Evolutionary conservation across 345 rosid species (phyloP), one percentile per base, ranked within the genome.

Genomic region (Odontarrhena argentea): DNA sequence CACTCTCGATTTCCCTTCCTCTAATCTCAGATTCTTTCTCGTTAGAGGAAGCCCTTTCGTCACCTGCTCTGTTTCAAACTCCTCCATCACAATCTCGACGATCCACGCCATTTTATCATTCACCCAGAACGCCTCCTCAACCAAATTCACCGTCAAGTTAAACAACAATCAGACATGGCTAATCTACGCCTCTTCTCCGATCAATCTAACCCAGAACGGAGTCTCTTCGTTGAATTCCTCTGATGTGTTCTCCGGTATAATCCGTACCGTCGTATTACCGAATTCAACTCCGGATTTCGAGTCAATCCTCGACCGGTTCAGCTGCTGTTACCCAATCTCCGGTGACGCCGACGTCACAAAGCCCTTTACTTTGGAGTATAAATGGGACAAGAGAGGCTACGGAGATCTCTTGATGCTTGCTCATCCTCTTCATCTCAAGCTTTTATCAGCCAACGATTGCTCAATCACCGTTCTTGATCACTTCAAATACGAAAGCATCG

Each of bases 371-470:
- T 53, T 94, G 32, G 91, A 88, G 67, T 94, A 91, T 55, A 82
- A 82, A 55, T 94, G 93, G 91, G 89, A 83, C 59, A 94, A 85
- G 81, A 80, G 79, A 82, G 97, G 97, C 24, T 87, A 87, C 78
- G 99, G 96, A 63, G 84, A 91, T 82, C 86, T 94, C 79, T 80
- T 94, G 12, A 81, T 94, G 81, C 83, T 94, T 12, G 96, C 99
- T 5, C 99, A 94, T 67, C 96, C 97, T 55, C 87, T 94, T 15
- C 97, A 94, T 75, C 68, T 84, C 9, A 80, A 78, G 73, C 81
- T 94, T 67, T 70, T 94, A 49, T 69, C 81, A 6, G 47, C 6
- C 6, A 59, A 77, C 14, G 77, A 82, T 44, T 42, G 71, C 46
- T 67, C 82, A 45, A 35, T 82, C 14, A 76, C 74, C 24, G 85